Percentiles rank a stretch among this genome's conserved stretches.
These are phyloP conservation scores for Scytalidium lignicola DNA, from an alignment of 2,329 filamentous ascomycete genomes.

Conservation along the genomic window DNA sequence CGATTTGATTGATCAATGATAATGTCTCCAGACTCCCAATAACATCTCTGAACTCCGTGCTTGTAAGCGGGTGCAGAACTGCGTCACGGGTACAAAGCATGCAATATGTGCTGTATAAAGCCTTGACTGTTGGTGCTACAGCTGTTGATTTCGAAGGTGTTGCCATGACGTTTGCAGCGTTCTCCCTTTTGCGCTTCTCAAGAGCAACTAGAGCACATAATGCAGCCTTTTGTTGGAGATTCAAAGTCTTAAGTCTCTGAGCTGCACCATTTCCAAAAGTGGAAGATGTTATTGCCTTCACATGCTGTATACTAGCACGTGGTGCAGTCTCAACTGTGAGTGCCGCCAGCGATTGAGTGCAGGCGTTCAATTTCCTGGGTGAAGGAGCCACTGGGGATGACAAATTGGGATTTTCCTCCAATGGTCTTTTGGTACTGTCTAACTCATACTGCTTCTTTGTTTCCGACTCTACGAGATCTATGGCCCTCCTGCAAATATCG, in stretches of 20 bases:
- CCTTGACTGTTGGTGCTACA: conserved; percentile 74
- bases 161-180: conserved; percentile 36
- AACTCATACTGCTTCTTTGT: conserved; percentile 66
- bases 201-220: conserved; percentile 82
- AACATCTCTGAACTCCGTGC: conserved; percentile 91
- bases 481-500: conserved; percentile 82
- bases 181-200: conserved; percentile 65
- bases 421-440: conserved; percentile 65
- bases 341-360: conserved; percentile 42
- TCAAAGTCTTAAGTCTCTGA: conserved; percentile 80
- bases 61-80: conserved; percentile 82
- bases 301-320: conserved; percentile 80
- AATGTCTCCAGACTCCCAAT: conserved; percentile 84
- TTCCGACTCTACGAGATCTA: conserved; percentile 85
- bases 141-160: conserved; percentile 59
- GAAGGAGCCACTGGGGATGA: conserved; percentile 43
- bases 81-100: conserved; percentile 79
- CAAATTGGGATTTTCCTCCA: conserved; percentile 78
- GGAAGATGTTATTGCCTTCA: conserved; percentile 84
- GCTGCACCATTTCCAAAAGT: conserved; percentile 85
- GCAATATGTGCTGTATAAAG: conserved; percentile 78
- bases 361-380: conserved; percentile 36
- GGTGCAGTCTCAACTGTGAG: conserved; percentile 77
- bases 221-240: conserved; percentile 93
- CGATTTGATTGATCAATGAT: conserved; percentile 68